phyloP scores from a whole-genome alignment of 2,329 filamentous ascomycete species.

The Nemania sp. region DNA sequence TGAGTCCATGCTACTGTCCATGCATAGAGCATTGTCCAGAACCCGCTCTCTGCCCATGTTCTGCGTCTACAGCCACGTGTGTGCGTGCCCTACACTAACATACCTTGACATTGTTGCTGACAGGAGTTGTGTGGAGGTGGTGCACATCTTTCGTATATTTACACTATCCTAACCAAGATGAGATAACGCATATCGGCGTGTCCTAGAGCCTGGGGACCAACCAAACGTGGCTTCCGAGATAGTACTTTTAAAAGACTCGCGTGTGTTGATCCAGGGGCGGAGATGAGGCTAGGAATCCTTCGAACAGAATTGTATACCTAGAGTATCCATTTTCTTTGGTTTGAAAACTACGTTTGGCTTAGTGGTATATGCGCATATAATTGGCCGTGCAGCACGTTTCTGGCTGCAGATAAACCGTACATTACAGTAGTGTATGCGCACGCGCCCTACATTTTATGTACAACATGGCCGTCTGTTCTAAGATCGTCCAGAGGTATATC shows the following conservation, averaged over 20 bases:
- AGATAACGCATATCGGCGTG: slow-evolving; percentile 23
- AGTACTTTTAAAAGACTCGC: slow-evolving; percentile 1
- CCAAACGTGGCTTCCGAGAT: background rate
- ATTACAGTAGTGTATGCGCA: no score
- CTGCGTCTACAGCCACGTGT: slow-evolving; percentile 18
- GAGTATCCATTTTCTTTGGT: background rate
- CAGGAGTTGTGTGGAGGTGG: slow-evolving; percentile 1
- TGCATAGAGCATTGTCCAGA: slow-evolving; percentile 2
- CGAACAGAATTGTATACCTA: background rate
- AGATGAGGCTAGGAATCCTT: slow-evolving; percentile 11
- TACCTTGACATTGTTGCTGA: no score
- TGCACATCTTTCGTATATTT: slow-evolving; percentile 1
- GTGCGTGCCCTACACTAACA: slow-evolving; percentile 8
- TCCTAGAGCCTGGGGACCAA: slow-evolving; percentile 2
- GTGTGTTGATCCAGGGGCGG: slow-evolving; percentile 4
- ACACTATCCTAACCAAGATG: slow-evolving; percentile 14
- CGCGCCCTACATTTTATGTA: no score
- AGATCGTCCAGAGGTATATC: no score
- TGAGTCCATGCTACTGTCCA: no score
- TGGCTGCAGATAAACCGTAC: no score
- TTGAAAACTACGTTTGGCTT: background rate
- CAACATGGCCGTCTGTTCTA: no score
- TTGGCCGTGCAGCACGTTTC: slow-evolving; percentile 1
- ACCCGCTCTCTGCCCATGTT: slow-evolving; percentile 6
- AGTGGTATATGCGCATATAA: background rate